Conservation (phyloP, 2,329 filamentous ascomycete species). For the Xylaria sp. region DNA sequence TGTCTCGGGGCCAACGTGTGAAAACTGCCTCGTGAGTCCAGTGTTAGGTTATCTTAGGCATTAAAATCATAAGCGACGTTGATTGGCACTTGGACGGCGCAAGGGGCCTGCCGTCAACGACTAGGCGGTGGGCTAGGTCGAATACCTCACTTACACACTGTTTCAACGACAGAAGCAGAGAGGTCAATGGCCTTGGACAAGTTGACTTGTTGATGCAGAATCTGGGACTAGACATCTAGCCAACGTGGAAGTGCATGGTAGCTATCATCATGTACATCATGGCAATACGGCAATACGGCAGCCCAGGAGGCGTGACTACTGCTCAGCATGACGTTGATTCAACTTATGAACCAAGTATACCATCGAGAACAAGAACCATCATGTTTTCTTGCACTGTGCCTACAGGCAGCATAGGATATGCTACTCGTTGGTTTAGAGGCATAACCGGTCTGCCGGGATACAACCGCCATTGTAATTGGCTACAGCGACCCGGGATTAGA, state of each 20-base stretch:
- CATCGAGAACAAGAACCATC: background rate
- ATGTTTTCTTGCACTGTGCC: slow-evolving; percentile 41
- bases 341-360: background rate
- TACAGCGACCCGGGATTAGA: slow-evolving; percentile 22
- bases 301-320: slow-evolving; percentile 22
- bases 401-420: slow-evolving; percentile 27
- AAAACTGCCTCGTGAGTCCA: slow-evolving; percentile 29
- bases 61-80: slow-evolving; percentile 37
- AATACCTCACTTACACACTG: slow-evolving; percentile 38
- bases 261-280: slow-evolving; percentile 25
- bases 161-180: slow-evolving; percentile 44
- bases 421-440: slow-evolving; percentile 16
- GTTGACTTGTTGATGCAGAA: slow-evolving; percentile 14
- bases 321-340: background rate
- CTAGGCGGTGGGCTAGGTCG: slow-evolving; percentile 25
- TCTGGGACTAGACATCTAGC: slow-evolving; percentile 23
- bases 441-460: slow-evolving; percentile 42
- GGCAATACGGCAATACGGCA: slow-evolving; percentile 29
- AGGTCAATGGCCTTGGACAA: slow-evolving; percentile 35
- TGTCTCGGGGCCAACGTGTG: slow-evolving; percentile 32
- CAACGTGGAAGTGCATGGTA: slow-evolving; percentile 29
- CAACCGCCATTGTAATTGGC: slow-evolving; percentile 35
- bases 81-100: slow-evolving; percentile 42
- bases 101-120: slow-evolving; percentile 40
- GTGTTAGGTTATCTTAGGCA: slow-evolving; percentile 40